Base-by-base conservation (phyloP, 2,329 filamentous ascomycete genomes). In the Mycosphaerella sp. region DNA sequence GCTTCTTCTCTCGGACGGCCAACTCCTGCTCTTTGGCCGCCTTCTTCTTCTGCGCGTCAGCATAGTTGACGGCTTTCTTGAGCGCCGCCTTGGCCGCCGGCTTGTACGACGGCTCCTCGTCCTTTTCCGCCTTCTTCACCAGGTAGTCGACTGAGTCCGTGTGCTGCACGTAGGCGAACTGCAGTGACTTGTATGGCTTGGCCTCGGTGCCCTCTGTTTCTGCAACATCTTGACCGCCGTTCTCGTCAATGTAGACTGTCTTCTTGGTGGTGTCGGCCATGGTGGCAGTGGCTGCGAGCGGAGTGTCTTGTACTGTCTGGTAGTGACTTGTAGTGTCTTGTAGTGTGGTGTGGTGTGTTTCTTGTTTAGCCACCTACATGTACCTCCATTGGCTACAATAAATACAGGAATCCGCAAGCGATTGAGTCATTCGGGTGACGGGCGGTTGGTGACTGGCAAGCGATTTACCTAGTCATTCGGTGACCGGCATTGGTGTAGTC, bases 1-100 rank as follows among this genome's bases (percentile, higher is more conserved):
- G 83, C 70, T 88, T 82, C 64, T 84, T 81, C 69, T 88, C 82
- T 49, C 84, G 79, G 41, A 85, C 81, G 49, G 82, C 84, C 57
- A 82, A 73, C 66, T 89, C 84, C 60, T 84, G 79, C 69, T 86
- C 86, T 72, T 89, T 89, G 62, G 80, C 80, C 40, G 85, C 78
- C 78, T 95, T 95, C 79, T 89, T 90, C 79, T 88, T 86, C 70
- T 87, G 82, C 58, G 79, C 77, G 60, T 89, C 86, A 58, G 82
- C 82, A 58, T 82, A 82, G 68, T 82, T 84, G 73, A 81, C 81
- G 3, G 85, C 86, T 73, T 94, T 94, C 77, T 95, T 95, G 66
- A 89, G 70, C 17, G 87, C 88, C 54, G 85, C 86, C 75, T 93
- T 94, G 54, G 86, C 84, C 16, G 82, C 85, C 49, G 85, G 83